Evolutionary conservation across 2,329 filamentous ascomycete genomes (phyloP).

Genomic region (Cladosporium halotolerans): DNA sequence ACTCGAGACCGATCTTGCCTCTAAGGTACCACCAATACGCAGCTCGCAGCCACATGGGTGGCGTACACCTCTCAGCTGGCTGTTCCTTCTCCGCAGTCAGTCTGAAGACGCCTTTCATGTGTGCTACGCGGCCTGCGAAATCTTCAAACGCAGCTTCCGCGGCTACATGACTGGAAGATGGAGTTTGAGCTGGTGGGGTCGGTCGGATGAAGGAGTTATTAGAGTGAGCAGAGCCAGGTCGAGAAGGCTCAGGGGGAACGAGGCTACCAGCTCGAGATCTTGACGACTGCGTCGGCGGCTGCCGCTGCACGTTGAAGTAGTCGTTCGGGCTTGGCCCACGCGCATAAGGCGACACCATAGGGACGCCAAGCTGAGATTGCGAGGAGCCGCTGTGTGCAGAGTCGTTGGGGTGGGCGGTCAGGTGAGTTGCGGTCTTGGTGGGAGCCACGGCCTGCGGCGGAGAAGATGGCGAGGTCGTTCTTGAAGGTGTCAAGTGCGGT

Average conservation of each 20-base stretch:
- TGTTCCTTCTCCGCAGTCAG: constrained; percentile 69
- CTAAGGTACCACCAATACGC: constrained; percentile 86
- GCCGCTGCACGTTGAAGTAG: not conserved
- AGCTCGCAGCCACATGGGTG: constrained; percentile 57
- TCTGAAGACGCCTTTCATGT: constrained; percentile 69
- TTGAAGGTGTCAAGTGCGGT: not conserved
- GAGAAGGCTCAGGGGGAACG: not conserved
- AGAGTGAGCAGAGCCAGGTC: constrained; percentile 6
- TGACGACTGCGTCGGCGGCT: not conserved
- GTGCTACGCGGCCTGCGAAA: constrained; percentile 64
- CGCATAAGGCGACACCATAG: constrained; percentile 4
- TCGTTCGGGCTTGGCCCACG: constrained; percentile 4
- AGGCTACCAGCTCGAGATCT: not conserved
- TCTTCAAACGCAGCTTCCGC: constrained; percentile 61
- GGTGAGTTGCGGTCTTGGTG: not conserved
- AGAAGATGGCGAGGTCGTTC: constrained; percentile 1
- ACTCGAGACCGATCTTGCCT: constrained; percentile 70
- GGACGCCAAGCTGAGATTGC: constrained; percentile 1
- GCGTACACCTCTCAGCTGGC: constrained; percentile 56
- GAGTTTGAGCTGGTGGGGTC: not conserved
- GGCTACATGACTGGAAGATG: constrained; percentile 30
- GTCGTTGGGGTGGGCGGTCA: not conserved
- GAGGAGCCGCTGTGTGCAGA: not conserved
- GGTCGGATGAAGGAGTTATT: not conserved
- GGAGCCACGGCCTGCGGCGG: not conserved